Conservation (phyloP, 805 yeast species). For the Wickerhamiella spandovensis region DNA sequence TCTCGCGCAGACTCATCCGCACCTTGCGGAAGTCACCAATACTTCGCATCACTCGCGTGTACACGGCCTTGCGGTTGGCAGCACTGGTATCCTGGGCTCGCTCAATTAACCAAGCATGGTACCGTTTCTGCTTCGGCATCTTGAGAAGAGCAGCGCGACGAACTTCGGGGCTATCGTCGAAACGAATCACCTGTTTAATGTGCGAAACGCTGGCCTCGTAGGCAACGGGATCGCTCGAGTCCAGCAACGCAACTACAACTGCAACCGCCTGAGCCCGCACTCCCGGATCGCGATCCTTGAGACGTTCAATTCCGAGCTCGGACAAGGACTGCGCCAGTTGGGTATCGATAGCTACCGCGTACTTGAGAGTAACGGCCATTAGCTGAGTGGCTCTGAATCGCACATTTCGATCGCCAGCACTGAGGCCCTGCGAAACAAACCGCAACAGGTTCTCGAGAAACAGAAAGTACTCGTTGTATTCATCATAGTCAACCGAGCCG, state of each 20-base stretch:
- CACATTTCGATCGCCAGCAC: conserved; percentile 62
- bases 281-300: conserved; percentile 52
- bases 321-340: conserved; percentile 52
- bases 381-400: conserved; percentile 70
- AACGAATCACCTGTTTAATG: conserved; percentile 41
- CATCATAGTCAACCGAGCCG: conserved; percentile 28
- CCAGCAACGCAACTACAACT: conserved; percentile 68
- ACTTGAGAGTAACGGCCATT: conserved; percentile 55
- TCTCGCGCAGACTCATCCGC: conserved; percentile 44
- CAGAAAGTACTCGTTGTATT: neutral
- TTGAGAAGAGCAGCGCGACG: conserved; percentile 72
- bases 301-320: conserved; percentile 46
- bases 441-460: conserved; percentile 10
- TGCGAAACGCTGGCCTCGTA: conserved; percentile 24
- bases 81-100: conserved; percentile 73
- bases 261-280: conserved; percentile 78
- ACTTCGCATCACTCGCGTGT: conserved; percentile 50
- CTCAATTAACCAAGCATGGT: conserved; percentile 50
- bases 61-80: conserved; percentile 59
- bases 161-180: conserved; percentile 80
- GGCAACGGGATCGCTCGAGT: conserved; percentile 30
- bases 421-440: conserved; percentile 53
- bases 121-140: conserved; percentile 39
- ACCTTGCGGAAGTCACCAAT: conserved; percentile 50
- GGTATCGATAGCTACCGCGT: conserved; percentile 62